A percentile compares a stretch with the other conserved stretches of the same genome.
phyloP scores from a whole-genome alignment of 2,329 filamentous ascomycete species.

The Neodidymelliopsis sp. region DNA sequence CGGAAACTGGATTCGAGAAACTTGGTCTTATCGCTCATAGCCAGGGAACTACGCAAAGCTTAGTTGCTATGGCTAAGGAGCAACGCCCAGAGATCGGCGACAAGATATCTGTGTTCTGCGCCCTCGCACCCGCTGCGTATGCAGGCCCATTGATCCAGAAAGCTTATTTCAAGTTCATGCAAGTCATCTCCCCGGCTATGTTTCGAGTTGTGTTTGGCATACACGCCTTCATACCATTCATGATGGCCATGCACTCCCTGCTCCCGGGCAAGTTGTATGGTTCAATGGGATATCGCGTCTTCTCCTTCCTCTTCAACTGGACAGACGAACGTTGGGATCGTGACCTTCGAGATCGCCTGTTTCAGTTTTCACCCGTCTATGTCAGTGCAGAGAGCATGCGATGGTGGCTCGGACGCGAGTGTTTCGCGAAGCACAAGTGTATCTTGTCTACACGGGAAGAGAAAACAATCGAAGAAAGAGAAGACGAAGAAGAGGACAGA shows the following conservation, averaged over 20 bases:
- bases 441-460: constrained; percentile 82
- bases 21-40: constrained; percentile 86
- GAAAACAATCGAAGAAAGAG: constrained; percentile 65
- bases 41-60: constrained; percentile 87
- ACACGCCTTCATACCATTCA: constrained; percentile 90
- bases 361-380: constrained; percentile 91
- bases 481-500: constrained; percentile 50
- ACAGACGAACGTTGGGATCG: constrained; percentile 84
- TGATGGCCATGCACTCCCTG: constrained; percentile 81
- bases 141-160: constrained; percentile 85
- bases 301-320: constrained; percentile 90
- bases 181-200: constrained; percentile 74
- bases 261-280: constrained; percentile 76
- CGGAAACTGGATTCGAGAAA: constrained; percentile 83
- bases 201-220: constrained; percentile 89
- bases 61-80: constrained; percentile 88
- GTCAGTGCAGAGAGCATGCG: constrained; percentile 90
- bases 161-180: constrained; percentile 92
- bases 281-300: constrained; percentile 84
- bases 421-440: constrained; percentile 85
- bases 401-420: constrained; percentile 92
- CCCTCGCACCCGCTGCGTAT: constrained; percentile 87
- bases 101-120: constrained; percentile 88
- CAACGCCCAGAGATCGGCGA: constrained; percentile 85
- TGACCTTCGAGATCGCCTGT: constrained; percentile 79